These are phyloP conservation scores for Fusarium veterinarium DNA, from an alignment of 2,329 filamentous ascomycete species.

Conservation along the genomic window DNA sequence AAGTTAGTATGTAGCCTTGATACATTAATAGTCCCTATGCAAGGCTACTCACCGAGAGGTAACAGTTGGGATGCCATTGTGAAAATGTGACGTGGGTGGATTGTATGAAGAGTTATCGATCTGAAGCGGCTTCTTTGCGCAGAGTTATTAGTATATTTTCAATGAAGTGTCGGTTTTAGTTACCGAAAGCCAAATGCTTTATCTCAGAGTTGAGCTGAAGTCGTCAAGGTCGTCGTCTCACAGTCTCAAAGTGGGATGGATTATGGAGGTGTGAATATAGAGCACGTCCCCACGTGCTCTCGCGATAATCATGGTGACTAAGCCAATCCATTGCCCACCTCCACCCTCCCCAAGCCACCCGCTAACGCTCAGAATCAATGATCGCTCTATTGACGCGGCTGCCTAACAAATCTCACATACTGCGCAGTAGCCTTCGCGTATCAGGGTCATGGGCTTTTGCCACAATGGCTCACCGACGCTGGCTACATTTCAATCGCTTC, in stretches of 20 bases:
- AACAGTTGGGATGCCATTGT: constrained; percentile 79
- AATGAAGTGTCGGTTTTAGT: neutral
- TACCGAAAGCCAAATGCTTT: constrained; percentile 1
- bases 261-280: constrained; percentile 36
- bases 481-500: constrained; percentile 27
- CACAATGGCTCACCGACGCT: constrained; percentile 40
- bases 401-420: constrained; percentile 43
- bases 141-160: neutral
- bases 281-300: constrained; percentile 50
- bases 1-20: constrained; percentile 33
- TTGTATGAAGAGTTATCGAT: neutral
- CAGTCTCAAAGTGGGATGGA: constrained; percentile 45
- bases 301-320: constrained; percentile 50
- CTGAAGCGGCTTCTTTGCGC: neutral
- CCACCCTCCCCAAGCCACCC: constrained; percentile 17
- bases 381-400: constrained; percentile 46
- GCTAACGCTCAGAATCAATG: constrained; percentile 25
- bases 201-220: constrained; percentile 17
- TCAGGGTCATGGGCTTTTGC: constrained; percentile 40
- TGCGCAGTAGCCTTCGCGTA: constrained; percentile 15
- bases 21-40: neutral
- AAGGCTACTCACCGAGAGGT: constrained; percentile 68
- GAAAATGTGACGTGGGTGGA: constrained; percentile 22
- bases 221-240: constrained; percentile 31
- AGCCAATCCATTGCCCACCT: constrained; percentile 33